Evolutionary conservation across 352 stramenopile species (phyloP), one percentile per base, ranked within the genome.

Genomic region (Phytophthora kernoviae): DNA sequence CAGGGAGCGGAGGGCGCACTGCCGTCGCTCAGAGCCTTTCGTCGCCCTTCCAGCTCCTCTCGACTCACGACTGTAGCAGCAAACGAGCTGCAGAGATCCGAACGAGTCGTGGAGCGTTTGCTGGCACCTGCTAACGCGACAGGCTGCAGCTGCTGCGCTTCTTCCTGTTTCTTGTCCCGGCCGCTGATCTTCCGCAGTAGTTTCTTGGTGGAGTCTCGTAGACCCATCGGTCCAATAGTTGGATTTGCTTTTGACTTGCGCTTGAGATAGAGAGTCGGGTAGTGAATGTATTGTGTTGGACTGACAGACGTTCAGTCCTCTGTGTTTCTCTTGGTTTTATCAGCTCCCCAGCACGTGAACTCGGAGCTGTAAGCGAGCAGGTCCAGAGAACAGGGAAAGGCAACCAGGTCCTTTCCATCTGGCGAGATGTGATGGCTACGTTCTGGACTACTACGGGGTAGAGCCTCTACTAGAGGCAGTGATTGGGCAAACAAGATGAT

Each of bases 111-210:
- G 21, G 69, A 75, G 54, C 77, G 73, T 47, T 80, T 82, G 40
- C 82, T 92, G 49, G 80, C 80, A 17, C 82, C 82, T 4, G 80
- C 80, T 5, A 92, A 75, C n/a, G 82, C 80, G 40, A 90, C 80
- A 30, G 82, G 80, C 54, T 69, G 68, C 51, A 92, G 64, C 58
- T 87, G 65, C 32, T 73, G 54, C 36, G 63, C 79, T 33, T 92
- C 82, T 46, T 89, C 68, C 34, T 88, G 68, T 50, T 85, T 77
- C 53, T 70, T 63, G 54, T 75, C 75, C 22, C 73, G 68, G 10
- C 69, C 68, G 52, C 74, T 62, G 50, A 92, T 56, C 36, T 68
- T 70, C n/a, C 64, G 69, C 22, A 92, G 34, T 44, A 82, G 77
- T 45, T 77, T 76, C 40, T 75, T 67, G 7, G 82, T 81, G 17